Evolutionary conservation across 2,329 filamentous ascomycete genomes (phyloP), one percentile per base, ranked within the genome.

Genomic region (Bertia moriformis): DNA sequence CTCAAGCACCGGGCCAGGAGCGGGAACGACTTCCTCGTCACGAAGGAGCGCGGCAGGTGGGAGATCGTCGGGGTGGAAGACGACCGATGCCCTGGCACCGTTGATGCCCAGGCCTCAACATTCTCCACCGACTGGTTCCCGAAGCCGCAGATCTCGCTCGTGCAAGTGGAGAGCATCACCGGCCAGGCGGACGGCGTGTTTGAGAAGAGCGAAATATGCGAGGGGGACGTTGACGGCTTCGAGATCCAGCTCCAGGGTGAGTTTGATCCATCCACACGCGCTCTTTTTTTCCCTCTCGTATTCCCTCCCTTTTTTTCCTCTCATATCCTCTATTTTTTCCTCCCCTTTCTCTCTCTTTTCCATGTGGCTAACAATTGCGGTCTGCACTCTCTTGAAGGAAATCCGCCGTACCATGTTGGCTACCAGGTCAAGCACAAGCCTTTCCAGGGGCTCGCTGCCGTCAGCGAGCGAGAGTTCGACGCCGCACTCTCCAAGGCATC

Each of bases 181-280:
- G 64, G 62, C 7, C 63, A 66, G 19, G 66, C 67, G 24, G n/a
- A n/a, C n/a, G n/a, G n/a, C n/a, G n/a, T n/a, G n/a, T 83, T 79
- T 52, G 54, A 78, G 48, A 93, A 93, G 58, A 71, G 78, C 32
- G 79, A 88, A 44, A 79, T 98, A 19, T 98, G 91, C 52, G 88
- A 98, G 61, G 89, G 89, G 19, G 89, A 96, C 44, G 83, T 94
- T 51, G 89, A 96, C 55, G 77, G 78, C 3, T 78, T 95, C 41
- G 87, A 95, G 51, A 65, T 98, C 39, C 70, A 71, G 33, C 70
- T 98, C 44, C 73, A 73, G 54, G 89, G 86, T 73, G 71, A 60
- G 68, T 53, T 32, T 29, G n/a, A n/a, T 27, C 22, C 22, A 38
- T 15, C 22, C 4, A 35, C 39, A 14, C 19, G 19, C 3, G 2